phyloP scores from a whole-genome alignment of 352 stramenopile species.

The Phytophthora constricta region DNA sequence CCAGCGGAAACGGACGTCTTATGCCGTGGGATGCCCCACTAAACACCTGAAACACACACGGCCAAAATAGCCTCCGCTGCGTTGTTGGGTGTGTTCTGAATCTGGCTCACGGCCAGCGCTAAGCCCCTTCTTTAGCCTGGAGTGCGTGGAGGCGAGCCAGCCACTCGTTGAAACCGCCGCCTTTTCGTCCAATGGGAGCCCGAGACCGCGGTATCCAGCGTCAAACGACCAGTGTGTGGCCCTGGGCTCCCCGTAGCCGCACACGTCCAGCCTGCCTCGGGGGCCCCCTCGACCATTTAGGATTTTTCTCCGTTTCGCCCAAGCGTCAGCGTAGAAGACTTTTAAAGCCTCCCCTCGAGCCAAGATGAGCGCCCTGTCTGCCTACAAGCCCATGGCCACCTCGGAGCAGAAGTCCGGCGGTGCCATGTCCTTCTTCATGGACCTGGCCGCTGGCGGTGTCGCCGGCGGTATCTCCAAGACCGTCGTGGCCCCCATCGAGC shows the following conservation, averaged over 20 bases:
- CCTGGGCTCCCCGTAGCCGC: constrained; percentile 25
- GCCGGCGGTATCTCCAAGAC: constrained; percentile 92
- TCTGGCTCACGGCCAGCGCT: background rate
- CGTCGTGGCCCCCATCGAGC: constrained; percentile 89
- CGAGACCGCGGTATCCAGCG: constrained; percentile 15
- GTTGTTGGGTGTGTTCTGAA: background rate
- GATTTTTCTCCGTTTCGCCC: constrained; percentile 82
- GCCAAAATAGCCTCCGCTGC: no score
- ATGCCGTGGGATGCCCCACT: no score
- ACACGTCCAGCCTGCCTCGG: background rate
- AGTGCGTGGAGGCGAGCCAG: constrained; percentile 21
- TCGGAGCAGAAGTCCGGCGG: constrained; percentile 65
- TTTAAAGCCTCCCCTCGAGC: constrained; percentile 37
- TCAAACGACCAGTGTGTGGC: constrained; percentile 63
- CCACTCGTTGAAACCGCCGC: constrained; percentile 63
- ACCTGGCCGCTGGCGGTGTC: constrained; percentile 87
- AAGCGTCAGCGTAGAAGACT: constrained; percentile 64
- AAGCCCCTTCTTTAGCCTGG: background rate
- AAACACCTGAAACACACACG: no score
- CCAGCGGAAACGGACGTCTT: background rate
- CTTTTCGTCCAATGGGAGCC: constrained; percentile 52
- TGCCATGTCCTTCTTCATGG: constrained; percentile 74
- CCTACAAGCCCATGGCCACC: constrained; percentile 84
- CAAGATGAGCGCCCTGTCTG: constrained; percentile 79
- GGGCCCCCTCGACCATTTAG: constrained; percentile 61